A percentile compares a stretch with the other conserved stretches of the same genome.
phyloP scores from a whole-genome alignment of 495 filamentous ascomycete genomes.

The Parathielavia appendiculata region DNA sequence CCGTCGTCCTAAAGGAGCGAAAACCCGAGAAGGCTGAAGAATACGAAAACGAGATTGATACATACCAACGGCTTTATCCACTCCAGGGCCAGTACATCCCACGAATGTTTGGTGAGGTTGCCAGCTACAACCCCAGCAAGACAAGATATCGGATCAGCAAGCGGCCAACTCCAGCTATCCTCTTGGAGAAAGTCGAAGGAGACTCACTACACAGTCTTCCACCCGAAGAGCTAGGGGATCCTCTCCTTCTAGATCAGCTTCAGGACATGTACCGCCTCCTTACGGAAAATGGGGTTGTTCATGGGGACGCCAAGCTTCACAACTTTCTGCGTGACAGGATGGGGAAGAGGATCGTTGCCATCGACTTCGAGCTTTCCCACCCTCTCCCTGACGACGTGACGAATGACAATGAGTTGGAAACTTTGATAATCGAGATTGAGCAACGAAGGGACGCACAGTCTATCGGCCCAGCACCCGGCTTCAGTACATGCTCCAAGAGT shows the following conservation, averaged over 20 bases:
- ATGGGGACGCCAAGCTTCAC: constrained; percentile 12
- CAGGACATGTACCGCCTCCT: constrained; percentile 5
- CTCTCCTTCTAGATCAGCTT: constrained; percentile 9
- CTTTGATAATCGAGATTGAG: no score
- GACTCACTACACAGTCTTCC: constrained; percentile 9
- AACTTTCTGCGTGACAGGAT: constrained; percentile 13
- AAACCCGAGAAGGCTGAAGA: neutral
- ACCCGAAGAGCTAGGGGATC: constrained; percentile 9
- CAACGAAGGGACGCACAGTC: no score
- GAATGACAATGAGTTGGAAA: no score
- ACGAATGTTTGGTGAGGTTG: constrained; percentile 9
- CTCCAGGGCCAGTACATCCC: constrained; percentile 13
- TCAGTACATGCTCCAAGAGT: no score
- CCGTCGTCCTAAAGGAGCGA: constrained; percentile 3
- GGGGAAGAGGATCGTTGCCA: neutral
- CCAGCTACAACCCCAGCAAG: constrained; percentile 1
- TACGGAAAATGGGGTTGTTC: constrained; percentile 14
- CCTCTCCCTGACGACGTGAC: no score
- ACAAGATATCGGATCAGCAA: constrained; percentile 11
- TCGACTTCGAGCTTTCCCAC: no score
- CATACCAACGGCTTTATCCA: constrained; percentile 7
- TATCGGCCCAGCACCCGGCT: no score
- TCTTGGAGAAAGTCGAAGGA: constrained; percentile 13
- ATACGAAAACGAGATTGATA: constrained; percentile 5
- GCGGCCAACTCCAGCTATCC: constrained; percentile 12